Conservation (phyloP, 305 asterid species). For the Fraxinus sp. region DNA sequence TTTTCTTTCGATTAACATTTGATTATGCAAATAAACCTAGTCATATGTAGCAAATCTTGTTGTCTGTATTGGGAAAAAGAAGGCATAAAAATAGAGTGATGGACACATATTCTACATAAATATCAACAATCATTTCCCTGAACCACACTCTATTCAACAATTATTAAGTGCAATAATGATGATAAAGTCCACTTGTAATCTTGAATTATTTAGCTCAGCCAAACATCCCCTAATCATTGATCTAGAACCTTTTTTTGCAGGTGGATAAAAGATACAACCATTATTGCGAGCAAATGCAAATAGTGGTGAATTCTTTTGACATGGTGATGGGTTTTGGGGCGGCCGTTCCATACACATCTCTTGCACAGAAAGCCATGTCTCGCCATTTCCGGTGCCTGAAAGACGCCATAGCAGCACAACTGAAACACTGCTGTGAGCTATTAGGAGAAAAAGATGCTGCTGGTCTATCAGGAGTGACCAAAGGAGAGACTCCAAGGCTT, state of each 20-base stretch:
- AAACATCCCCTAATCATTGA: neutral
- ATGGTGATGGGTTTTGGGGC: slow-evolving; percentile 94
- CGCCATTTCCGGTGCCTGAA: slow-evolving; percentile 88
- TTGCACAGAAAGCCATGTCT: slow-evolving; percentile 96
- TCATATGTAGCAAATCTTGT: slow-evolving; percentile 7
- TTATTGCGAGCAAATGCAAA: slow-evolving; percentile 96
- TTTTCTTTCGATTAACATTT: slow-evolving; percentile 8
- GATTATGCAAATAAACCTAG: slow-evolving; percentile 5
- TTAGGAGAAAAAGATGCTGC: slow-evolving; percentile 80
- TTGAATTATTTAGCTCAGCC: neutral
- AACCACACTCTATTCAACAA: slow-evolving; percentile 33
- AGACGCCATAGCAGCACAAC: slow-evolving; percentile 71
- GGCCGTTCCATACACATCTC: slow-evolving; percentile 82
- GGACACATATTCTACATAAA: slow-evolving; percentile 41
- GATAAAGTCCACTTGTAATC: neutral
- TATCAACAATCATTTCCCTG: slow-evolving; percentile 45
- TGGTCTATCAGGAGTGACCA: slow-evolving; percentile 64
- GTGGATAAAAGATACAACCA: slow-evolving; percentile 89
- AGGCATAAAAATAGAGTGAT: slow-evolving; percentile 29
- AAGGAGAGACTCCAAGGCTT: slow-evolving; percentile 92
- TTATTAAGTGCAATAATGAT: neutral
- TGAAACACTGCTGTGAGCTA: slow-evolving; percentile 67
- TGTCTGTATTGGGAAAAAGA: slow-evolving; percentile 43
- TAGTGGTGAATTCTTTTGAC: slow-evolving; percentile 95
- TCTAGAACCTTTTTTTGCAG: slow-evolving; percentile 31